Conservation (phyloP, 2,329 filamentous ascomycete species). For the Monosporascus cannonballus region DNA sequence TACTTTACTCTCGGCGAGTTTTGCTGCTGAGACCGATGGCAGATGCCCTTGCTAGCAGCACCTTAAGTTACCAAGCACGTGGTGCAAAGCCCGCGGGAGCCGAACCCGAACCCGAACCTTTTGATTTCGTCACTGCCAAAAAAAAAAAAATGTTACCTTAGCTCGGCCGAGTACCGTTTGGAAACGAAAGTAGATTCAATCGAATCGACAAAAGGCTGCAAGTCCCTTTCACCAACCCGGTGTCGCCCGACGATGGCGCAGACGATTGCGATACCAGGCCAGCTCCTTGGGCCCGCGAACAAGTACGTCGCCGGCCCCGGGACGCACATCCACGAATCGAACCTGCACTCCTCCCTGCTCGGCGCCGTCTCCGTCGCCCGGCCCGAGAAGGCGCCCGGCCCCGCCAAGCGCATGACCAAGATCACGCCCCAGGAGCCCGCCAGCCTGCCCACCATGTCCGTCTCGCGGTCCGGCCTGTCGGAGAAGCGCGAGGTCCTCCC, state of each 20-base stretch:
- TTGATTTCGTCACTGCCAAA: no score
- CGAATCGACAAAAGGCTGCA: no score
- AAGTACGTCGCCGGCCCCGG: constrained; percentile 71
- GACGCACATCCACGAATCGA: constrained; percentile 71
- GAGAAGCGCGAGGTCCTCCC: constrained; percentile 69
- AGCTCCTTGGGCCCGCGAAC: constrained; percentile 62
- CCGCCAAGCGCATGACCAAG: constrained; percentile 54
- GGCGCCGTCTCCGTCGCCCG: constrained; percentile 58
- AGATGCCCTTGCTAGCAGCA: no score
- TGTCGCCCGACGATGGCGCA: constrained; percentile 16
- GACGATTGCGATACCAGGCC: constrained; percentile 70
- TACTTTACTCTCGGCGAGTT: no score
- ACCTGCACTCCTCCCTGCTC: constrained; percentile 76
- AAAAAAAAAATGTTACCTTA: no score
- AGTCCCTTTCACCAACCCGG: not conserved
- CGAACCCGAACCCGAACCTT: no score
- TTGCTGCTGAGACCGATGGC: no score
- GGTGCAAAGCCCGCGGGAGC: no score
- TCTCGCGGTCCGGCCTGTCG: constrained; percentile 36
- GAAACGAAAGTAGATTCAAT: no score
- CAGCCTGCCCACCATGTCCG: constrained; percentile 48
- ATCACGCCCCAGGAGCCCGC: constrained; percentile 31
- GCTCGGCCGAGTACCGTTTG: no score
- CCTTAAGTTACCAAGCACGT: no score
- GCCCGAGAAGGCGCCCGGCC: constrained; percentile 40